Percentiles rank a stretch among this genome's conserved stretches.
phyloP scores from a whole-genome alignment of 177 flowering plant genomes.

The Telopea speciosissima region DNA sequence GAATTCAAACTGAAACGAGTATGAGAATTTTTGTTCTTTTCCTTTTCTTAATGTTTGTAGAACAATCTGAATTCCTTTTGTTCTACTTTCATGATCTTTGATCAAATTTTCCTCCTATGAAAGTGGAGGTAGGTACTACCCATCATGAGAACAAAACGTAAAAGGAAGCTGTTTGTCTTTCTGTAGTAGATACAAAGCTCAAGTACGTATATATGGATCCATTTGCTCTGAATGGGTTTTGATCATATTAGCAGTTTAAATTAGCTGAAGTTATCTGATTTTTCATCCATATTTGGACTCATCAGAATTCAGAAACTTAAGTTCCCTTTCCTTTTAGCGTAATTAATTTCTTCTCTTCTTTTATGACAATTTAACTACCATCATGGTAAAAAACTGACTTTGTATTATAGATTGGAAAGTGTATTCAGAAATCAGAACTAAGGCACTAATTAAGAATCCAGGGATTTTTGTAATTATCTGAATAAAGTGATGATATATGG shows the following conservation, averaged over 20 bases:
- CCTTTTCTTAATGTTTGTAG: neutral
- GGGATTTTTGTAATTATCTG: neutral
- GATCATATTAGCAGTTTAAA: neutral
- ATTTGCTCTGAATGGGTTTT: neutral
- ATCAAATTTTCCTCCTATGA: neutral
- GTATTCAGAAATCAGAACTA: neutral
- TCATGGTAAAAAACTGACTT: neutral
- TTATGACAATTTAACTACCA: neutral
- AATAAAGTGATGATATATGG: neutral
- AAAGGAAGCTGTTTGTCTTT: neutral
- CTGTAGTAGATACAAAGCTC: neutral
- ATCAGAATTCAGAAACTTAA: neutral
- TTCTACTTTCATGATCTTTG: neutral
- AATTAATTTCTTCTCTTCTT: neutral
- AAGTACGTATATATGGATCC: neutral
- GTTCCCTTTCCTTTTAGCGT: neutral
- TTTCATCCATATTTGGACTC: neutral
- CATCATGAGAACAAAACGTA: neutral
- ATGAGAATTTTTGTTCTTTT: neutral
- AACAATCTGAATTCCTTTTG: neutral
- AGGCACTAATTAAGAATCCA: neutral
- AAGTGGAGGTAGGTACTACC: neutral
- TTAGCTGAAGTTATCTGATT: neutral
- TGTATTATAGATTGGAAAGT: neutral
- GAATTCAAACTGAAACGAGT: neutral